phyloP scores from a whole-genome alignment of 495 filamentous ascomycete genomes.

The Stereocaulon alpinum region DNA sequence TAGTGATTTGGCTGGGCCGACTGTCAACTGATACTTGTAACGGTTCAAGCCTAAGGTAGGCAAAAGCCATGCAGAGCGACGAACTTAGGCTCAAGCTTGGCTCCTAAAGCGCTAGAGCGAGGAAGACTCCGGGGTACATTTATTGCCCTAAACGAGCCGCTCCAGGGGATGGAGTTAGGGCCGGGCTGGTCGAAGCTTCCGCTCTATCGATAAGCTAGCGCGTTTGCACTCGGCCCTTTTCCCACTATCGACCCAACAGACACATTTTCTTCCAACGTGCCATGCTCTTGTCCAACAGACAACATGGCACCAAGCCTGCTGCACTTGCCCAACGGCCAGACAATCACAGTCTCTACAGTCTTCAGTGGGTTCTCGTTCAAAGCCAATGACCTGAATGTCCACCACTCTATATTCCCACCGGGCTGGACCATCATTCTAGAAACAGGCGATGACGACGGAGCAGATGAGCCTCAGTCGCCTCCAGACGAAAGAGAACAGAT shows the following conservation, averaged over 20 bases:
- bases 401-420: slow-evolving; percentile 62
- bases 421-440: slow-evolving; percentile 84
- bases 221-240: neutral
- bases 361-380: slow-evolving; percentile 88
- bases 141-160: too few species aligned
- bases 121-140: too few species aligned
- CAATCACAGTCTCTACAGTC: slow-evolving; percentile 65
- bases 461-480: slow-evolving; percentile 18
- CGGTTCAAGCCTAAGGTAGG: too few species aligned
- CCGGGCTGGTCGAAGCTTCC: too few species aligned
- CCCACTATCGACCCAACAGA: neutral
- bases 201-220: slow-evolving; percentile 4
- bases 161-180: too few species aligned
- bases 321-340: slow-evolving; percentile 79
- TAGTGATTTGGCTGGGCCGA: too few species aligned
- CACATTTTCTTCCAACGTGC: neutral
- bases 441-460: slow-evolving; percentile 47
- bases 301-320: slow-evolving; percentile 24
- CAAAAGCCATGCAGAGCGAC: too few species aligned
- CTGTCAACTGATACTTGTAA: too few species aligned
- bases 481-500: slow-evolving; percentile 20
- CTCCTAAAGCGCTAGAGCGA: too few species aligned
- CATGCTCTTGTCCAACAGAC: neutral
- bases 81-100: too few species aligned
- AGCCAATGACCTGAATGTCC: slow-evolving; percentile 56